Evolutionary conservation across 306 rosid species (phyloP), one percentile per base, ranked within the genome.

Genomic region (Prunus padus): DNA sequence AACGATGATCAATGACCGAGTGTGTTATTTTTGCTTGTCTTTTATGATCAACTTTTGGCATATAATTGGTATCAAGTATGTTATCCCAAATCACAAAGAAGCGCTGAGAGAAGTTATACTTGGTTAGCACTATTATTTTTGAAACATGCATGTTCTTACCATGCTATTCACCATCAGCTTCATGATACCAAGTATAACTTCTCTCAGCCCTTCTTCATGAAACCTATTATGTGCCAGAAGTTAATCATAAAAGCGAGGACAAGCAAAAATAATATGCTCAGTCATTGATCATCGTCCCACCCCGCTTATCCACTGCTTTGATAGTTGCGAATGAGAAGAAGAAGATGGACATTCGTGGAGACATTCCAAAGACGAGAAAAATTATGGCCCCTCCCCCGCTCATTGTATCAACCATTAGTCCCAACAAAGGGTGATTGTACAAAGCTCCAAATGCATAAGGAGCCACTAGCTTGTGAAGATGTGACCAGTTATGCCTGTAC

Each of bases 321-420:
- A 93, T 82, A 40, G 97, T 90, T 52, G 98, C 97, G 11, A 93
- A 91, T 68, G 98, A 93, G 90, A 93, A 91, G 89, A 75, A 75
- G 51, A 75, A 20, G 3, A 75, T 65, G 0, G 65, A 65, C 46
- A 6, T 28, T 55, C 52, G 51, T 14, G 44, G 37, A 65, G 79
- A 69, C 62, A 50, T 51, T 19, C 26, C 45, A 25, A 14, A 69
- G 1, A 3, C 37, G 1, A 50, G 1, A 18, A 64, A 31, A 9
- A 37, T 44, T 5, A 64, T 0, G 3, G 26, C 55, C 13, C 65
- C 55, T 5, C 33, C 33, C 33, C 33, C 6, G 11, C 72, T 54
- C 25, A 65, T 2, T 8, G 65, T 75, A 51, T 64, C 72, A 1
- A 63, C 25, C 8, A 51, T 0, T 8, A 75, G 44, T 1, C 72